These are phyloP conservation scores for Penicillium daleae DNA, from an alignment of 495 filamentous ascomycete species.

Conservation along the genomic window DNA sequence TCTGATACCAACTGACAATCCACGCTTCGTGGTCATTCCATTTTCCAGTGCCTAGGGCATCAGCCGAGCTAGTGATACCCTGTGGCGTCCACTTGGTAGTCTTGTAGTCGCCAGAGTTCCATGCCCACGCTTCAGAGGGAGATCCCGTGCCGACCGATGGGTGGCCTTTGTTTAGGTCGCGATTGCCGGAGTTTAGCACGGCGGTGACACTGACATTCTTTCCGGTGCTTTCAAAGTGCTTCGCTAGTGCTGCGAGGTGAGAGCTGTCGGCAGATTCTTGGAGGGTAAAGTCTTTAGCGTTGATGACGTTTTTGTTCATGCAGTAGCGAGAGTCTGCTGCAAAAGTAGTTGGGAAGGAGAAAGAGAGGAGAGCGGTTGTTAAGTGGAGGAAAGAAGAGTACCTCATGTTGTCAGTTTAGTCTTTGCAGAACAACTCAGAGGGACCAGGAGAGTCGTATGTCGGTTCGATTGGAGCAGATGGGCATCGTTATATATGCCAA, in stretches of 20 bases:
- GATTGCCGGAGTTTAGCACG: constrained; percentile 42
- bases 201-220: constrained; percentile 34
- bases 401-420: background rate
- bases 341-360: background rate
- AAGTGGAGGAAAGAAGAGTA: background rate
- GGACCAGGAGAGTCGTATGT: no score
- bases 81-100: constrained; percentile 45
- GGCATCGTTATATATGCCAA: background rate
- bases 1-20: constrained; percentile 45
- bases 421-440: background rate
- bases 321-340: constrained; percentile 14
- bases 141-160: constrained; percentile 26
- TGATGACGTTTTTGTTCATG: constrained; percentile 5
- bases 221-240: constrained; percentile 20
- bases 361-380: background rate
- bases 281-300: constrained; percentile 16
- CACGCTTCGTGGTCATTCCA: constrained; percentile 39
- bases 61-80: constrained; percentile 42
- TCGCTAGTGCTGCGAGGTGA: constrained; percentile 21
- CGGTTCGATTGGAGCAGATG: background rate
- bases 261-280: constrained; percentile 22
- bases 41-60: constrained; percentile 35
- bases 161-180: constrained; percentile 30
- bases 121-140: constrained; percentile 30
- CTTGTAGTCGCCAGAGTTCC: constrained; percentile 37